Evolutionary conservation across 352 stramenopile species (phyloP).

Genomic region (Peronospora farinosa): DNA sequence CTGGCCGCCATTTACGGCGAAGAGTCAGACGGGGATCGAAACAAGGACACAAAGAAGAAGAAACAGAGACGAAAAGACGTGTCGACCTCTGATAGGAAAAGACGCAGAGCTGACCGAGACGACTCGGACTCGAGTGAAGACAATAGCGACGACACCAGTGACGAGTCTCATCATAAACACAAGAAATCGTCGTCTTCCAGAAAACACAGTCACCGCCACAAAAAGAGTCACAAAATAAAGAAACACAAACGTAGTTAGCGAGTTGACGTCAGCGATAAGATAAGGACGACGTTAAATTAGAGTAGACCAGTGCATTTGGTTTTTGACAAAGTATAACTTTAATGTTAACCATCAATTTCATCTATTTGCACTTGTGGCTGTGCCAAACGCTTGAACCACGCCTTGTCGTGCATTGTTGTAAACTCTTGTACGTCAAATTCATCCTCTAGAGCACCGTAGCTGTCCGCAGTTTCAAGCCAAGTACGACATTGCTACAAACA

Average conservation of each 20-base stretch:
- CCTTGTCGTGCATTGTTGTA: constrained; percentile 37
- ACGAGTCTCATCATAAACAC: constrained; percentile 17
- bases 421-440: constrained; percentile 67
- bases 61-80: constrained; percentile 39
- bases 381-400: constrained; percentile 57
- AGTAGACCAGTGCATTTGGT: no score
- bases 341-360: constrained; percentile 13
- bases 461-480: constrained; percentile 77
- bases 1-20: constrained; percentile 53
- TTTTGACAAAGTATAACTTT: no score
- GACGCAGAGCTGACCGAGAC: constrained; percentile 17
- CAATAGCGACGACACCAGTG: constrained; percentile 18
- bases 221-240: constrained; percentile 27
- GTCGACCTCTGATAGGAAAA: constrained; percentile 11
- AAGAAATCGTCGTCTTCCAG: constrained; percentile 13
- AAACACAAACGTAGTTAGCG: constrained; percentile 39
- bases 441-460: constrained; percentile 68
- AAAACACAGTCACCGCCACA: constrained; percentile 24
- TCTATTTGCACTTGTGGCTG: constrained; percentile 35
- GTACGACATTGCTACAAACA: constrained; percentile 45
- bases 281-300: no score
- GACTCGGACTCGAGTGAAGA: constrained; percentile 14
- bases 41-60: constrained; percentile 43
- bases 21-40: constrained; percentile 26
- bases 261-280: no score